phyloP scores from a whole-genome alignment of 352 stramenopile genomes.

The Globisporangium irregulare region DNA sequence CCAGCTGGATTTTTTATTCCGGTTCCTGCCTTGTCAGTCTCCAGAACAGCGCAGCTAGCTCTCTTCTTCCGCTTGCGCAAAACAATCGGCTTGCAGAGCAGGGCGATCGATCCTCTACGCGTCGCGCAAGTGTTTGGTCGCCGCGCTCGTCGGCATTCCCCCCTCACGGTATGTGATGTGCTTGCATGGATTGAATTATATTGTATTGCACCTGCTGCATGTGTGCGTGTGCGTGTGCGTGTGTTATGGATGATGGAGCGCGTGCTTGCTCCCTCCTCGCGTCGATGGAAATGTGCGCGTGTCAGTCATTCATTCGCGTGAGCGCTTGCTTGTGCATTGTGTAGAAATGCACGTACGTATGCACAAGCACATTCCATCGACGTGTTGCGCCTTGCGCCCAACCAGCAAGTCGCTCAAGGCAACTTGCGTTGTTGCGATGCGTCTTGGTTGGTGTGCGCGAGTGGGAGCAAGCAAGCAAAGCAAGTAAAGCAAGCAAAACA shows the following conservation, averaged over 20 bases:
- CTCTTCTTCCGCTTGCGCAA: conserved; percentile 5
- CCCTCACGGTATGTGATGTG: conserved; percentile 2
- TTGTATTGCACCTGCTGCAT: not conserved
- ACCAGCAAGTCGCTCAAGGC: not conserved
- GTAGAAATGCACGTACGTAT: conserved; percentile 1
- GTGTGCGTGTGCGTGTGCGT: not conserved
- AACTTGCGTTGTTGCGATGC: not conserved
- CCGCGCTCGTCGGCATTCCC: not conserved
- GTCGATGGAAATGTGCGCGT: not conserved
- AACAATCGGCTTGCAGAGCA: not conserved
- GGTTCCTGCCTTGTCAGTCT: not conserved
- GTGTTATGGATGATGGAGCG: not conserved
- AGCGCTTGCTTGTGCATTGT: not conserved
- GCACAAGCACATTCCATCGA: not conserved
- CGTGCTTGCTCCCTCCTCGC: not conserved
- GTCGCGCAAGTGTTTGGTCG: conserved; percentile 1
- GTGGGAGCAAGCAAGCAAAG: not conserved
- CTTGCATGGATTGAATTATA: not conserved
- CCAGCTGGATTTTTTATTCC: conserved; percentile 6
- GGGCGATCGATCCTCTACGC: not conserved
- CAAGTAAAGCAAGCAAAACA: not conserved
- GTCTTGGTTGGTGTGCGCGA: conserved; percentile 6
- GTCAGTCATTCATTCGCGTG: not conserved
- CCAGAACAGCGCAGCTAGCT: not conserved
- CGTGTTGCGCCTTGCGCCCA: not conserved